These are phyloP conservation scores for Blastomyces emzantsi DNA, from an alignment of 2,329 filamentous ascomycete genomes.

Conservation along the genomic window DNA sequence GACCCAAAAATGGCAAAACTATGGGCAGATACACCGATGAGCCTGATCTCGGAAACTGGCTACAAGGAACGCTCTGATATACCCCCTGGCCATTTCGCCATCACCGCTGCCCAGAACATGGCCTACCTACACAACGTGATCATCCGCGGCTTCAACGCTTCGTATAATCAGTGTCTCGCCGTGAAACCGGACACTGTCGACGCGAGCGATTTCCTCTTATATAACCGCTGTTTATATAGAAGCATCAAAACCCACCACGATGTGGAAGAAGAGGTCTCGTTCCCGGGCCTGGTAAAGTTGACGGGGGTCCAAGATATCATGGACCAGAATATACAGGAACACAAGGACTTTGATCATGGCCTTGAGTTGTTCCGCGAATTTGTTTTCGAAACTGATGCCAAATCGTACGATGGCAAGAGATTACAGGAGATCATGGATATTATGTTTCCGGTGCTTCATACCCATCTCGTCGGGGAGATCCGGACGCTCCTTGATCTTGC, in stretches of 20 bases:
- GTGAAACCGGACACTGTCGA: slow-evolving; percentile 16
- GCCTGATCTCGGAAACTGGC: slow-evolving; percentile 12
- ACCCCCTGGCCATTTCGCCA: slow-evolving; percentile 10
- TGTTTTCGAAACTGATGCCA: slow-evolving; percentile 17
- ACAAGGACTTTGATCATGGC: slow-evolving; percentile 19
- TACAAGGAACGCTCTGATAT: slow-evolving; percentile 11
- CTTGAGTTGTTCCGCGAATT: slow-evolving; percentile 19
- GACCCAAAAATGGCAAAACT: slow-evolving; percentile 9
- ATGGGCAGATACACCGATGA: slow-evolving; percentile 14
- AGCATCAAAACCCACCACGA: slow-evolving; percentile 28
- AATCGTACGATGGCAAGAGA: slow-evolving; percentile 18
- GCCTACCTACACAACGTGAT: slow-evolving; percentile 34
- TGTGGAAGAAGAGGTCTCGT: slow-evolving; percentile 26
- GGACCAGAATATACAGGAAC: slow-evolving; percentile 27
- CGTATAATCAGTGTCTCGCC: slow-evolving; percentile 32
- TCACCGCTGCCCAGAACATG: slow-evolving; percentile 16
- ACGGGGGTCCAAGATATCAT: slow-evolving; percentile 24
- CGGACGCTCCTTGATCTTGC: slow-evolving; percentile 17
- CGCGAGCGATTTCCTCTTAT: slow-evolving; percentile 24
- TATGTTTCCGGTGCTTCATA: slow-evolving; percentile 19
- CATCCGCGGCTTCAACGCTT: slow-evolving; percentile 34
- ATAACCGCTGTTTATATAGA: slow-evolving; percentile 25
- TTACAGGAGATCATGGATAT: slow-evolving; percentile 18
- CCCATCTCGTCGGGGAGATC: slow-evolving; percentile 23
- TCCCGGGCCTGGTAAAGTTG: slow-evolving; percentile 25